These are phyloP conservation scores for Helotiales sp. DNA, from an alignment of 2,329 filamentous ascomycete species.

Conservation along the genomic window DNA sequence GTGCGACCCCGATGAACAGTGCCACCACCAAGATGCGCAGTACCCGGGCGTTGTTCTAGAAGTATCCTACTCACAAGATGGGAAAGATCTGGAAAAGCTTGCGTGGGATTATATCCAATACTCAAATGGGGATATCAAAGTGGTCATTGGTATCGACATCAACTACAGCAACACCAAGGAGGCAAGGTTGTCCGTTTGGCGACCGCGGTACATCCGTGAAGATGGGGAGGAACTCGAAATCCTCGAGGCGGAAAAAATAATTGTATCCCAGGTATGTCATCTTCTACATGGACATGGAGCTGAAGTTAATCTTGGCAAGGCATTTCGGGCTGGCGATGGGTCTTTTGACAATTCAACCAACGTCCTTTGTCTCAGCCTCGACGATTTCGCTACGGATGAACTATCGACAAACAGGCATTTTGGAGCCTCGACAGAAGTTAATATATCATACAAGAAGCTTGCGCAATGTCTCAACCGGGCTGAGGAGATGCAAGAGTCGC, in stretches of 20 bases:
- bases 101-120: slow-evolving; percentile 32
- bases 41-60: slow-evolving; percentile 30
- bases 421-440: no score
- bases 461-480: no score
- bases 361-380: no score
- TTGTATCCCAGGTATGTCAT: slow-evolving; percentile 8
- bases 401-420: no score
- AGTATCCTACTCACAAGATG: slow-evolving; percentile 32
- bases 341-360: slow-evolving; percentile 6
- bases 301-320: slow-evolving; percentile 2
- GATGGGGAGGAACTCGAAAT: slow-evolving; percentile 4
- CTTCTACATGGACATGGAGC: slow-evolving; percentile 2
- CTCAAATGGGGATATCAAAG: slow-evolving; percentile 26
- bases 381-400: no score
- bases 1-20: slow-evolving; percentile 22
- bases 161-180: slow-evolving; percentile 29
- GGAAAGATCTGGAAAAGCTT: slow-evolving; percentile 28
- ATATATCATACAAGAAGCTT: no score
- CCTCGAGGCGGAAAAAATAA: slow-evolving; percentile 3
- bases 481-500: no score
- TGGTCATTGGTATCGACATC: slow-evolving; percentile 33
- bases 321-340: slow-evolving; percentile 7
- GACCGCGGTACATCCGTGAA: slow-evolving; percentile 8
- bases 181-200: slow-evolving; percentile 20
- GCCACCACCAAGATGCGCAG: slow-evolving; percentile 21